Base-by-base conservation (phyloP, 2,329 filamentous ascomycete species). In the Pochonia chlamydosporia region DNA sequence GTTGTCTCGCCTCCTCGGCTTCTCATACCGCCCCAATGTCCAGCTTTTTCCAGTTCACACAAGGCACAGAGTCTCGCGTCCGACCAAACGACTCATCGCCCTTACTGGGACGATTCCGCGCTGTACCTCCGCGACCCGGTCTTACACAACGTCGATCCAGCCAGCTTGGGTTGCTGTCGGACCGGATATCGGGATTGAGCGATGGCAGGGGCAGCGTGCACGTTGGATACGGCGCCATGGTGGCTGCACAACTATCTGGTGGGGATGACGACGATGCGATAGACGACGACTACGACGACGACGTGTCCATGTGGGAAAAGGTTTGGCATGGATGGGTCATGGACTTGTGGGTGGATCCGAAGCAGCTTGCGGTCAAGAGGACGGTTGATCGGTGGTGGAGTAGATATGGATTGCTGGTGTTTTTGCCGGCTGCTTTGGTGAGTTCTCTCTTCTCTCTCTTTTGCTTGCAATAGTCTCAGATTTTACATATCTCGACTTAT, bases 1-100 rank as follows among this genome's bases (percentile, higher is more conserved):
- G 11, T 33, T n/a, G 7, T 33, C 43, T 24, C 31, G 13, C 35
- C 11, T 43, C 56, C 30, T 24, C 20, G 23, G 42, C 11, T 18
- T 21, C 48, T 51, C 52, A 51, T 21, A 18, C 44, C 39, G 47
- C 30, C 16, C 43, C 40, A 42, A 84, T 84, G 80, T 78, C 81
- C 60, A 72, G 75, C 59, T 82, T 84, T 71, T 85, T 85, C 67
- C 73, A 76, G 62, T 85, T 85, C 66, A 81, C 81, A 52, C 81
- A 81, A 59, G 82, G 81, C 63, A 74, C 69, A 58, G 82, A 85
- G 66, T 75, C 79, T 52, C 74, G 71, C 56, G 67, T 71, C 50
- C 71, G 72, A 43, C 72, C 72, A 49, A 70, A 69, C 55, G 76
- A 83, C 57, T 68, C 78, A 36, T 78, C 81, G 16, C 80, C 82